Evolutionary conservation across 768 basidiomycete species (phyloP), one percentile per base, ranked within the genome.

Genomic region (Leucocoprinus birnbaumii): DNA sequence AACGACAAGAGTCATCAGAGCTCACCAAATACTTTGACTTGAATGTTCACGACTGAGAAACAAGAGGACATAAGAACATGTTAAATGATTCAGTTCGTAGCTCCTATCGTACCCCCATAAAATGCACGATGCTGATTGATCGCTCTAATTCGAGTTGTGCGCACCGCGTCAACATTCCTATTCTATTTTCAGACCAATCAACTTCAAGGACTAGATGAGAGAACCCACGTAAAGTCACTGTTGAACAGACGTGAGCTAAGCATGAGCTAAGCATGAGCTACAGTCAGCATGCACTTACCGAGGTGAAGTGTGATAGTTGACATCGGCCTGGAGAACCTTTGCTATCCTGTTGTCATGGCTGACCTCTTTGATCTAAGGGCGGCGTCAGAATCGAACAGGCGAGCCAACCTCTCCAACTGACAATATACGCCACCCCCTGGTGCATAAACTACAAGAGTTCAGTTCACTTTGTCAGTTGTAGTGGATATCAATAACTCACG

Each of bases 221-320:
- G 25, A 22, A 18, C 25, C 64, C 84, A 89, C 89, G 89, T 92
- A 58, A 80, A 87, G 68, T 92, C 91, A 62, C 89, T 87, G 60
- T 7, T 46, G 40, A 51, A 19, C 35, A 37, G 22, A 41, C 43
- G 26, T 52, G 45, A 26, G 27, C 44, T 14, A 51, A 4, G 5
- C n/a, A 51, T 22, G 44, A 1, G 8, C 40, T 13, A 3, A 34
- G 24, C n/a, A 26, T 59, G 11, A 9, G 8, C 9, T 7, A 31
- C 11, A 10, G n/a, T 16, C 9, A 41, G 24, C 69, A 48, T 54
- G 5, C 31, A 31, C 31, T 31, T 5, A 83, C 86, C 85, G 78
- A 22, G 85, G 87, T 27, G 77, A 79, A 10, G 94, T 96, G 50
- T 83, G 82, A 84, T 90, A 95, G 58, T 88, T 90, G 58, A 94